phyloP scores from a whole-genome alignment of 148 eudicot species.

The Rheum nobile region DNA sequence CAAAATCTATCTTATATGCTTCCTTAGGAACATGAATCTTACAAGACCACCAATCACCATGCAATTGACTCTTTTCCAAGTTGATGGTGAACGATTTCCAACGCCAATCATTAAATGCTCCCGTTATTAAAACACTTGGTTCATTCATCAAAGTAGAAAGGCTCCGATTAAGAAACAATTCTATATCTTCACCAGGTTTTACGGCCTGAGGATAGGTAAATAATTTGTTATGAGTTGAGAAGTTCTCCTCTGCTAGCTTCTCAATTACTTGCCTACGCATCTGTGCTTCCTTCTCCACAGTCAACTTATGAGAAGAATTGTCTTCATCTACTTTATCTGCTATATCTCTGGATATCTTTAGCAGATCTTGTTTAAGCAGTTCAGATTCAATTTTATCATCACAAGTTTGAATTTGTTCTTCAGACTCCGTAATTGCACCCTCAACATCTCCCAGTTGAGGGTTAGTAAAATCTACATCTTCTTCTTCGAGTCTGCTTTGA shows the following conservation, averaged over 20 bases:
- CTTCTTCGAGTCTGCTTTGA: conserved; percentile 11
- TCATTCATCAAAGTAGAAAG: conserved; percentile 61
- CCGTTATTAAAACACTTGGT: conserved; percentile 60
- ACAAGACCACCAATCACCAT: conserved; percentile 98
- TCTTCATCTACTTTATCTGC: background rate
- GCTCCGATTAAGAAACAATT: conserved; percentile 69
- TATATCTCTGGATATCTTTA: background rate
- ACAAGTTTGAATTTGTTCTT: background rate
- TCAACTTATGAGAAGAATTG: conserved; percentile 23
- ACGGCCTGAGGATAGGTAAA: conserved; percentile 61
- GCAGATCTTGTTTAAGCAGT: background rate
- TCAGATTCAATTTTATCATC: conserved; percentile 9
- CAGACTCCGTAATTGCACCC: background rate
- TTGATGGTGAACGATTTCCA: conserved; percentile 73
- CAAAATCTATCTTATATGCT: conserved; percentile 81
- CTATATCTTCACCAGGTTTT: conserved; percentile 61
- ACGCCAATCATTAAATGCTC: conserved; percentile 89
- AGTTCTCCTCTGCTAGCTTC: conserved; percentile 57
- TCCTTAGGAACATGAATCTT: conserved; percentile 72
- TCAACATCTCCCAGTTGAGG: background rate
- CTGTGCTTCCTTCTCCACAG: conserved; percentile 60
- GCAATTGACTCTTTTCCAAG: conserved; percentile 56
- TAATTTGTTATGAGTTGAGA: conserved; percentile 45
- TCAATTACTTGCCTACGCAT: conserved; percentile 39
- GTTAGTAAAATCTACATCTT: conserved; percentile 9